phyloP scores from a whole-genome alignment of 371 early-diverging fungal species.

The Rhizopus microsporus region DNA sequence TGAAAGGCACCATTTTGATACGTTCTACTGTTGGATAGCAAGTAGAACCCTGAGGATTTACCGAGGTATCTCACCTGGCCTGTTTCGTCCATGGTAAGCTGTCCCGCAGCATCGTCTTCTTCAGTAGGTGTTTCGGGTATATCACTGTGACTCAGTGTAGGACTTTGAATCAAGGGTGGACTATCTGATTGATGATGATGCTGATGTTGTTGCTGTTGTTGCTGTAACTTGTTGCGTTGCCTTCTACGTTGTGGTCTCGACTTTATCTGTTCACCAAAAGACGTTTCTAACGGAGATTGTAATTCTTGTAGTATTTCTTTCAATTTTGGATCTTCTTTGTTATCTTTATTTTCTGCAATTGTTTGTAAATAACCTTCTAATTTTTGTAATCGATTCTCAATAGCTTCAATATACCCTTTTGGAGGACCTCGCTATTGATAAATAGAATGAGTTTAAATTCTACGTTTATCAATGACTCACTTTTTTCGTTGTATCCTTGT shows the following conservation, averaged over 20 bases:
- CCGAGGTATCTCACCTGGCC: slow-evolving; percentile 50
- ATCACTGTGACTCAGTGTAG: slow-evolving; percentile 13
- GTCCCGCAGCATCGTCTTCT: slow-evolving; percentile 37
- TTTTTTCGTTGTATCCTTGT: slow-evolving; percentile 50
- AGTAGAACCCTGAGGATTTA: slow-evolving; percentile 49
- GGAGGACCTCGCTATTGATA: slow-evolving; percentile 58
- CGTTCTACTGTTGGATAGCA: slow-evolving; percentile 43
- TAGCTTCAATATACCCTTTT: slow-evolving; percentile 74
- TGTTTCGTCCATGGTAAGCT: slow-evolving; percentile 49
- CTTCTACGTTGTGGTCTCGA: slow-evolving; percentile 38
- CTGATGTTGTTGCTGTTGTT: background rate
- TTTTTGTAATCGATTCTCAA: slow-evolving; percentile 64
- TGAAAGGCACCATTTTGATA: slow-evolving; percentile 52
- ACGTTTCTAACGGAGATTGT: slow-evolving; percentile 47
- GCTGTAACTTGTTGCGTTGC: background rate
- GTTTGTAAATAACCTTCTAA: slow-evolving; percentile 58
- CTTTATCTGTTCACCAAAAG: slow-evolving; percentile 44
- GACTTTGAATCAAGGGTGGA: slow-evolving; percentile 15
- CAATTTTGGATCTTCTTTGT: slow-evolving; percentile 49
- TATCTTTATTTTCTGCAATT: slow-evolving; percentile 34
- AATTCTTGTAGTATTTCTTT: slow-evolving; percentile 56
- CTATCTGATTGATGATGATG: slow-evolving; percentile 1
- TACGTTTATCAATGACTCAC: slow-evolving; percentile 18
- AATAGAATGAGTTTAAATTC: background rate
- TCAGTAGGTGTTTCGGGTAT: slow-evolving; percentile 8